These are phyloP conservation scores for Mycena belliarum DNA, from an alignment of 768 basidiomycete genomes.

Conservation along the genomic window DNA sequence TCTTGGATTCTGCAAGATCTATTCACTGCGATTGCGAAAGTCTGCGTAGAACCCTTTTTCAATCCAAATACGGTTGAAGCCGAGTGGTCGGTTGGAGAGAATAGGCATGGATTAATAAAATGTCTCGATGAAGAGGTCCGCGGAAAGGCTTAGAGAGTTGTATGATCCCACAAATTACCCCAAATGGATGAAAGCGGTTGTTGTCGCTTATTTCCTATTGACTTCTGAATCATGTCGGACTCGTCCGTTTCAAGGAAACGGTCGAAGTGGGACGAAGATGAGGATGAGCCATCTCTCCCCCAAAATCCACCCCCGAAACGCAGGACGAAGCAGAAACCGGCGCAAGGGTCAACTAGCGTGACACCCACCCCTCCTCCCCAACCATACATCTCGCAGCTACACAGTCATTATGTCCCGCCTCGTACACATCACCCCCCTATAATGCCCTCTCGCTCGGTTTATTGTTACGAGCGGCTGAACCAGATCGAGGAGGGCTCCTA, in stretches of 20 bases:
- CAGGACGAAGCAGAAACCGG: constrained; percentile 47
- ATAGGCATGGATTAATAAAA: constrained; percentile 57
- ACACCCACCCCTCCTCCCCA: constrained; percentile 22
- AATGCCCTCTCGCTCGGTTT: constrained; percentile 87
- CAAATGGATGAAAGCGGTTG: constrained; percentile 3
- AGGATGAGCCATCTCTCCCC: constrained; percentile 33
- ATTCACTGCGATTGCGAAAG: constrained; percentile 67
- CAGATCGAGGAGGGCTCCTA: constrained; percentile 99
- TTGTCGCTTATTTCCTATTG: neutral
- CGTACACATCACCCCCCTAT: constrained; percentile 79
- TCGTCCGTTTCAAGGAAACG: constrained; percentile 68
- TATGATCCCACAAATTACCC: constrained; percentile 1
- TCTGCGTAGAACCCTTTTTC: constrained; percentile 74
- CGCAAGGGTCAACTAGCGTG: constrained; percentile 27
- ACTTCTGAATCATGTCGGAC: constrained; percentile 31
- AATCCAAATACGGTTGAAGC: constrained; percentile 14
- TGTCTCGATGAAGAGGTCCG: constrained; percentile 62
- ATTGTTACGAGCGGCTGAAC: constrained; percentile 91
- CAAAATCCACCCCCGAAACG: constrained; percentile 53
- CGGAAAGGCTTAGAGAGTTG: constrained; percentile 21
- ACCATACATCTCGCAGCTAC: constrained; percentile 27
- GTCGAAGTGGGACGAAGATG: constrained; percentile 71
- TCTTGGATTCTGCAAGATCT: constrained; percentile 81
- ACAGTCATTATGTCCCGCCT: constrained; percentile 75
- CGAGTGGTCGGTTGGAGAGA: constrained; percentile 55